Conservation (phyloP, 2,329 filamentous ascomycete species). For the Pseudogymnoascus sp. region DNA sequence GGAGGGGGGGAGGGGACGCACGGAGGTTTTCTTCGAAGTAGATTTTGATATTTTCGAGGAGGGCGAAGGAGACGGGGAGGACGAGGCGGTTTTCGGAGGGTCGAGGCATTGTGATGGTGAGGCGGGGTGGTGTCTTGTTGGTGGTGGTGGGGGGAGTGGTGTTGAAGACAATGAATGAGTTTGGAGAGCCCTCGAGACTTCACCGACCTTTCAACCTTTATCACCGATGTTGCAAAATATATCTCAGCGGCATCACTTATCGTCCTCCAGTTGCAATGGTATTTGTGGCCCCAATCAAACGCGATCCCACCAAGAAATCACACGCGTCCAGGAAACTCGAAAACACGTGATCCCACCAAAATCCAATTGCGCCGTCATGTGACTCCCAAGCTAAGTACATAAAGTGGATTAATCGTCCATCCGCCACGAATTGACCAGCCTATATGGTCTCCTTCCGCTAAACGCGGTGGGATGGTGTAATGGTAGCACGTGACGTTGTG, state of each 20-base stretch:
- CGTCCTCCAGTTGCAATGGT: background rate
- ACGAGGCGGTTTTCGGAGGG: conserved; percentile 42
- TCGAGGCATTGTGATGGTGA: background rate
- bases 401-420: background rate
- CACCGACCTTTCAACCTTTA: background rate
- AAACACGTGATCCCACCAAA: background rate
- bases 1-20: background rate
- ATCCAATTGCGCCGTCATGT: background rate
- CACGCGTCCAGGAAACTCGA: background rate
- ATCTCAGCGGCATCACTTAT: background rate
- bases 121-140: background rate
- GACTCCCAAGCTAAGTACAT: background rate
- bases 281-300: background rate
- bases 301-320: background rate
- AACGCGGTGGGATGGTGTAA: conserved; percentile 9
- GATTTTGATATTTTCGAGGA: conserved; percentile 60
- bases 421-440: conserved; percentile 4
- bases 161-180: background rate
- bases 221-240: background rate
- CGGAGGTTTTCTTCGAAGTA: conserved; percentile 58
- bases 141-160: background rate
- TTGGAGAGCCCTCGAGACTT: background rate
- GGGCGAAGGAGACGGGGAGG: conserved; percentile 51
- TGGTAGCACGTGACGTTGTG: conserved; percentile 20
- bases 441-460: conserved; percentile 1